These are phyloP conservation scores for Panaeolus cyanescens DNA, from an alignment of 768 basidiomycete genomes.

Conservation along the genomic window DNA sequence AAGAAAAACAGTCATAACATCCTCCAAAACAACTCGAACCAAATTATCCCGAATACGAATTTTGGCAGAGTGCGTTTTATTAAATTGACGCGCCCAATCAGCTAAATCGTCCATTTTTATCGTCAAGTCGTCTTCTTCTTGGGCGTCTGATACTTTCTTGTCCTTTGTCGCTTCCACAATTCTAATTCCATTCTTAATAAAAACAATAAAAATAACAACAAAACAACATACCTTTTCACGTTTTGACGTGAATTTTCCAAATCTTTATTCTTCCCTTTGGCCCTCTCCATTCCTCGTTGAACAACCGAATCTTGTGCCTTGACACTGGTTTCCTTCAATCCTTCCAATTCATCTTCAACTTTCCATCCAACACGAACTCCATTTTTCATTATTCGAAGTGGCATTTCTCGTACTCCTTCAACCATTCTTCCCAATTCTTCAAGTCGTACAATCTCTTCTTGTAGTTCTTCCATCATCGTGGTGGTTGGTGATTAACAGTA, in stretches of 20 bases:
- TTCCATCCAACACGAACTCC: background rate
- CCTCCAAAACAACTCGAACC: slow-evolving; percentile 61
- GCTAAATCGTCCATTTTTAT: slow-evolving; percentile 48
- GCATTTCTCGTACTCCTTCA: slow-evolving; percentile 20
- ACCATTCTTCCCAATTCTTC: slow-evolving; percentile 17
- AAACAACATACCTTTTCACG: background rate
- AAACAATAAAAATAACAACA: background rate
- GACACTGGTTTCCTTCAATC: slow-evolving; percentile 8
- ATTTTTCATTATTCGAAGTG: slow-evolving; percentile 17
- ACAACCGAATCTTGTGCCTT: background rate
- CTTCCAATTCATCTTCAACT: slow-evolving; percentile 11
- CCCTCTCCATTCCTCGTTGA: background rate
- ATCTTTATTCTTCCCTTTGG: slow-evolving; percentile 40
- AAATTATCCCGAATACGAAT: slow-evolving; percentile 60
- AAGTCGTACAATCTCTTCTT: slow-evolving; percentile 19
- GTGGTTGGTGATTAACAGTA: slow-evolving; percentile 6
- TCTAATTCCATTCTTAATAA: background rate
- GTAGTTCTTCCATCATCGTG: slow-evolving; percentile 13
- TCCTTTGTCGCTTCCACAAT: background rate
- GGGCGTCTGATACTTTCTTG: background rate
- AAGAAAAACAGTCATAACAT: slow-evolving; percentile 69
- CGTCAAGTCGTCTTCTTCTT: slow-evolving; percentile 15
- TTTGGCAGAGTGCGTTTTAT: slow-evolving; percentile 42
- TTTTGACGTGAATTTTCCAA: slow-evolving; percentile 39
- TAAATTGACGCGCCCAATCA: slow-evolving; percentile 61